Percentiles rank a stretch among this genome's conserved stretches.
Conservation (phyloP, 768 basidiomycete species). For the Cubamyces sp. region DNA sequence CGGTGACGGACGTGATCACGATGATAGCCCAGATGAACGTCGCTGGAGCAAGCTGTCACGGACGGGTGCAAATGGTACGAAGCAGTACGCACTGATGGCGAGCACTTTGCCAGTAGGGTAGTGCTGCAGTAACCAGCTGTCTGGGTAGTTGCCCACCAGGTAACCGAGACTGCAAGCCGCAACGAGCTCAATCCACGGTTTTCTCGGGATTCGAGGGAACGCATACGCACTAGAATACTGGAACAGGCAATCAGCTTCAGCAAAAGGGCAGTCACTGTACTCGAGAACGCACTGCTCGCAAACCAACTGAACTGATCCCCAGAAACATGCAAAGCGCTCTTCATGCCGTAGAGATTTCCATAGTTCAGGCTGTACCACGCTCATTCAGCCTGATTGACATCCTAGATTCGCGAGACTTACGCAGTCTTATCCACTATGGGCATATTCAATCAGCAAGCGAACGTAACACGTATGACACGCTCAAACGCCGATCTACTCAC, state of each 20-base stretch:
- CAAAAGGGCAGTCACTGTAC: background rate
- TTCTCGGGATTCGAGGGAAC: background rate
- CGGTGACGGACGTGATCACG: conserved; percentile 28
- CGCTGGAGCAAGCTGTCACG: conserved; percentile 23
- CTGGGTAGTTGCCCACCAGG: conserved; percentile 35
- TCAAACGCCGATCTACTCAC: background rate
- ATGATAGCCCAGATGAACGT: conserved; percentile 40
- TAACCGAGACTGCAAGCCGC: conserved; percentile 32
- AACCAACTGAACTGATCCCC: conserved; percentile 27
- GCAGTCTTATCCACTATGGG: conserved; percentile 38
- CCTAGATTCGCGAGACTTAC: background rate
- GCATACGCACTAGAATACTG: conserved; percentile 24
- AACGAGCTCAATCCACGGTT: too few relatives aligned
- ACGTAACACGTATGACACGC: too few relatives aligned
- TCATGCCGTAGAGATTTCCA: conserved; percentile 38
- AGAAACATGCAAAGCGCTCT: conserved; percentile 21
- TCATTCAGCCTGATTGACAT: background rate
- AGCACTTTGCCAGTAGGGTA: conserved; percentile 28
- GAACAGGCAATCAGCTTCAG: conserved; percentile 19
- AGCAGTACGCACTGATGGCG: conserved; percentile 19
- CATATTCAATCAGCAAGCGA: too few relatives aligned
- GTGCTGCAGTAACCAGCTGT: conserved; percentile 36
- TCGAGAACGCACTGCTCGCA: conserved; percentile 18
- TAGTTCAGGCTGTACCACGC: conserved; percentile 29
- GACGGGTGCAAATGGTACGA: background rate